Evolutionary conservation across 1,284 basidiomycete genomes (phyloP).

Genomic region (Ustanciosporium gigantosporum): DNA sequence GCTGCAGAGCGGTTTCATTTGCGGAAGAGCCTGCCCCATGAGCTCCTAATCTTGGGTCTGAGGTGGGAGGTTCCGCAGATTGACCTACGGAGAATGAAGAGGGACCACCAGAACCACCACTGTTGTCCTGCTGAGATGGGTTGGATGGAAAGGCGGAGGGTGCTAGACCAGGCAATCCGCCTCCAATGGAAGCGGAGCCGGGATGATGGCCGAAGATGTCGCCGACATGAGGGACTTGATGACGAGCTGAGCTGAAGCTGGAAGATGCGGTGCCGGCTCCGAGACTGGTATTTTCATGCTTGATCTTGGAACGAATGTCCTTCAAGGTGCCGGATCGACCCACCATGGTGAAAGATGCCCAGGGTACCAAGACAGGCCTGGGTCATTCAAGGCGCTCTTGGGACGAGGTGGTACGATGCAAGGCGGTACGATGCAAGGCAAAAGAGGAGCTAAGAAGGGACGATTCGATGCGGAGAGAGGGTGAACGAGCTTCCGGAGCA

Average conservation of each 20-base stretch:
- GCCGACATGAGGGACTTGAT: slow-evolving; percentile 18
- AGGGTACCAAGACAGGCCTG: background rate
- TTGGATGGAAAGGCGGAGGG: background rate
- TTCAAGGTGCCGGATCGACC: slow-evolving; percentile 32
- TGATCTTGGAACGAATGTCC: slow-evolving; percentile 56
- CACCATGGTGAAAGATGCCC: slow-evolving; percentile 21
- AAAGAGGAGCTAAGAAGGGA: no score
- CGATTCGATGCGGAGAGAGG: no score
- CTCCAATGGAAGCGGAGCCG: slow-evolving; percentile 11
- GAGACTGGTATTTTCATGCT: slow-evolving; percentile 53
- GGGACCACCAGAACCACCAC: slow-evolving; percentile 7
- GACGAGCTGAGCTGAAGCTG: slow-evolving; percentile 21
- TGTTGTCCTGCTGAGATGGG: background rate
- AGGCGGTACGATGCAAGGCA: no score
- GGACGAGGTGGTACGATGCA: no score
- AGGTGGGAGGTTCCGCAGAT: no score
- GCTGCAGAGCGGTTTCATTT: slow-evolving; percentile 2
- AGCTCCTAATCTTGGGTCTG: slow-evolving; percentile 39
- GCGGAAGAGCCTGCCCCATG: slow-evolving; percentile 14
- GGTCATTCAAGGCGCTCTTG: no score
- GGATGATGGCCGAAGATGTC: slow-evolving; percentile 36
- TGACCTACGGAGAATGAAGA: slow-evolving; percentile 35
- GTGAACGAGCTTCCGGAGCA: no score
- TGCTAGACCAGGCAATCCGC: background rate
- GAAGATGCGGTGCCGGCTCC: slow-evolving; percentile 47